A percentile compares a stretch with the other conserved stretches of the same genome.
Conservation (phyloP, 2,329 filamentous ascomycete genomes). For the Trichoderma semiorbis region DNA sequence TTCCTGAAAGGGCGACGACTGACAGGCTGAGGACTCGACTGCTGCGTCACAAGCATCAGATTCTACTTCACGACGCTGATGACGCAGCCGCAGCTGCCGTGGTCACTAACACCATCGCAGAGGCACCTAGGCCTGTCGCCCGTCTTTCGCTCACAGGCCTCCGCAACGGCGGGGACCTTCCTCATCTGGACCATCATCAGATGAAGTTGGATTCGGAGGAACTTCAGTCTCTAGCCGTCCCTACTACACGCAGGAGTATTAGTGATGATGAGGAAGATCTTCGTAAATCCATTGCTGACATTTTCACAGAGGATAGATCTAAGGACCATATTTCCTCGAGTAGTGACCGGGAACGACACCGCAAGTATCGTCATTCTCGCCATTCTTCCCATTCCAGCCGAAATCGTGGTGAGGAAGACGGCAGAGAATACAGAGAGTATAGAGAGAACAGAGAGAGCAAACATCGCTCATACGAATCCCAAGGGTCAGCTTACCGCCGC, state of each 20-base stretch:
- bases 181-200: conserved; percentile 27
- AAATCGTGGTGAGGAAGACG: conserved; percentile 33
- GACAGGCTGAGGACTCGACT: conserved; percentile 41
- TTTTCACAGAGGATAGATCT: conserved; percentile 50
- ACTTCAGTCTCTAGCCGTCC: conserved; percentile 33
- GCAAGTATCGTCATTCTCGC: conserved; percentile 41
- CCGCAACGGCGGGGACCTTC: conserved; percentile 26
- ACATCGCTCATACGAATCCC: conserved; percentile 27
- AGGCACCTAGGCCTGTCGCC: conserved; percentile 42
- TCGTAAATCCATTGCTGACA: conserved; percentile 52
- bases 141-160: conserved; percentile 30
- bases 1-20: conserved; percentile 41
- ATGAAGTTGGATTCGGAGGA: conserved; percentile 26
- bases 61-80: conserved; percentile 46
- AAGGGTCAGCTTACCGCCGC: conserved; percentile 31
- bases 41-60: conserved; percentile 43
- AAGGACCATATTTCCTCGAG: conserved; percentile 36
- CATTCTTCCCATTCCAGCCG: conserved; percentile 33
- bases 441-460: conserved; percentile 29
- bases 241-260: conserved; percentile 32
- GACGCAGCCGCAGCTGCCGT: conserved; percentile 53
- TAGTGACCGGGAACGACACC: conserved; percentile 39
- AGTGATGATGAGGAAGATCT: conserved; percentile 30
- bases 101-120: conserved; percentile 50
- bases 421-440: conserved; percentile 26